These are phyloP conservation scores for Gardenia jasminoides DNA, from an alignment of 257 asterid species.

Conservation along the genomic window DNA sequence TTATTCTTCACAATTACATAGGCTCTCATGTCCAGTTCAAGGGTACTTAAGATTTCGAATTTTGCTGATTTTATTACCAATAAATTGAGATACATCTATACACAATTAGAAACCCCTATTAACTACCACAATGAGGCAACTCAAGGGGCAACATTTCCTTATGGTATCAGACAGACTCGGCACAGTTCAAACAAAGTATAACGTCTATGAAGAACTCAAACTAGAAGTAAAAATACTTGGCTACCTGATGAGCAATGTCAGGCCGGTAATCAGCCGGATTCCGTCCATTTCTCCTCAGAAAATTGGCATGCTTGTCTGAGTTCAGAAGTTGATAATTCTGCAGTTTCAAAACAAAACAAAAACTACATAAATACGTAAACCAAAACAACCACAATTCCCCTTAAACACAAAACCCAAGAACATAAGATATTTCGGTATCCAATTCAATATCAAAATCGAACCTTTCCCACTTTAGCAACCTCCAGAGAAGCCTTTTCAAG, in stretches of 20 bases:
- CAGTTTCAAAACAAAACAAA: conserved; percentile 5
- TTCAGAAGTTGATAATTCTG: conserved; percentile 82
- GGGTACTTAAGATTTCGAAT: background rate
- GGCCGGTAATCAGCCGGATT: conserved; percentile 85
- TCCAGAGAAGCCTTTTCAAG: conserved; percentile 88
- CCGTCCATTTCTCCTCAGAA: conserved; percentile 46
- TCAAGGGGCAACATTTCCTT: too few species aligned
- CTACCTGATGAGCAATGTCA: conserved; percentile 85
- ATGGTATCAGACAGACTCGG: background rate
- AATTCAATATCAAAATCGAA: conserved; percentile 19
- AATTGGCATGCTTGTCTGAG: conserved; percentile 77
- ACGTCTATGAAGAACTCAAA: background rate
- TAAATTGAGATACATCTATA: background rate
- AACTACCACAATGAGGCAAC: background rate
- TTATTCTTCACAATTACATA: background rate
- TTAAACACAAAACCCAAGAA: background rate
- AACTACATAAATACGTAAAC: background rate
- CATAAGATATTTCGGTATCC: background rate
- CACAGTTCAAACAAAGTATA: background rate
- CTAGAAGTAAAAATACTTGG: conserved; percentile 5
- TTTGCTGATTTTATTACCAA: background rate
- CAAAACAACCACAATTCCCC: background rate
- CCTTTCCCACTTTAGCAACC: conserved; percentile 93
- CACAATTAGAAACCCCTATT: background rate
- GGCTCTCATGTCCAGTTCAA: background rate